A percentile compares a stretch with the other conserved stretches of the same genome.
Conservation (phyloP, 306 rosid species). For the Medicago arabica region DNA sequence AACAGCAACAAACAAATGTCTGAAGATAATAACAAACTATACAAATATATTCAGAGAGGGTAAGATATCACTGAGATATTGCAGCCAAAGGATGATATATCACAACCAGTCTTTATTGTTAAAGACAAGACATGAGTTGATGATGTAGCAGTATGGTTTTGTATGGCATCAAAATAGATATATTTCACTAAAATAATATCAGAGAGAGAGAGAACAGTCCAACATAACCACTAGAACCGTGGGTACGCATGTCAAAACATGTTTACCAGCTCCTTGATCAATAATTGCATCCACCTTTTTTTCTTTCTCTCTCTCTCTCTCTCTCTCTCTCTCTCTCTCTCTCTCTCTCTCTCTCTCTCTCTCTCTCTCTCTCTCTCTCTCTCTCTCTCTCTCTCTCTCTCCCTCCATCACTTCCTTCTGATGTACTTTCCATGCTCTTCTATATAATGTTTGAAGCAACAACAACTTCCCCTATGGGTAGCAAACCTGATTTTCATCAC, state of each 20-base stretch:
- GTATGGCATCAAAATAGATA: constrained; percentile 51
- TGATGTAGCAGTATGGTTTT: constrained; percentile 59
- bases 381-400: constrained; percentile 46
- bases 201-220: constrained; percentile 38
- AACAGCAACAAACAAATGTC: constrained; percentile 40
- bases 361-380: constrained; percentile 41
- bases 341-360: constrained; percentile 45
- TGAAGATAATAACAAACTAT: constrained; percentile 42
- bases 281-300: constrained; percentile 57
- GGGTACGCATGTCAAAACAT: constrained; percentile 65
- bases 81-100: constrained; percentile 46
- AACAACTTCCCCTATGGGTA: constrained; percentile 44
- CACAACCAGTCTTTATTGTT: constrained; percentile 48
- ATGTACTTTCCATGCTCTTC: constrained; percentile 45
- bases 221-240: constrained; percentile 59
- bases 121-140: constrained; percentile 69
- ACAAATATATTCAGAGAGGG: constrained; percentile 48
- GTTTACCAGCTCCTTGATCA: constrained; percentile 65
- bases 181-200: background rate
- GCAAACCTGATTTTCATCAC: constrained; percentile 41
- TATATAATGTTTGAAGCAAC: constrained; percentile 53
- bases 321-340: constrained; percentile 45
- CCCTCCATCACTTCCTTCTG: constrained; percentile 47
- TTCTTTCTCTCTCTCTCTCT: constrained; percentile 38
- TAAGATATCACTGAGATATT: constrained; percentile 41